phyloP scores from a whole-genome alignment of 2,329 filamentous ascomycete genomes.

The Aspergillus fructus region DNA sequence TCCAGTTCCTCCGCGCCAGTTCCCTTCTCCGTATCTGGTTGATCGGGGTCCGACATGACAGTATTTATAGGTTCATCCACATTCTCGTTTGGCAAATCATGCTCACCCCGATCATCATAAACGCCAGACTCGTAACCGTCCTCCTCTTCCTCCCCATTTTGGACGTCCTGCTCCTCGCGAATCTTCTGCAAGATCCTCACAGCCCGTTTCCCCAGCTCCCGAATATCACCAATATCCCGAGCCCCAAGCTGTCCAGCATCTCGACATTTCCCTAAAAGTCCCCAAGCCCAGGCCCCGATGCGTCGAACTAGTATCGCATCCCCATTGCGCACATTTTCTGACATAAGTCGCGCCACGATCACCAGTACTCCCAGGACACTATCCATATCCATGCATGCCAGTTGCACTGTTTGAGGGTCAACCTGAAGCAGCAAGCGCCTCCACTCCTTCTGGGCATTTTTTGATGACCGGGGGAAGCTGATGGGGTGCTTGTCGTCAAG shows the following conservation, averaged over 20 bases:
- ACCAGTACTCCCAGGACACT: slow-evolving; percentile 66
- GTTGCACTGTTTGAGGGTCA: slow-evolving; percentile 50
- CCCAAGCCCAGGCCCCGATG: slow-evolving; percentile 83
- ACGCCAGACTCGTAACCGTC: slow-evolving; percentile 22
- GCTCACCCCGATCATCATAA: slow-evolving; percentile 16
- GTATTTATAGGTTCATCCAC: background rate
- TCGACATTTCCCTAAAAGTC: slow-evolving; percentile 71
- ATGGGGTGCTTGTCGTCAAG: slow-evolving; percentile 56
- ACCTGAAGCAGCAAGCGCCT: slow-evolving; percentile 37
- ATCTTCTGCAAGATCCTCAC: slow-evolving; percentile 49
- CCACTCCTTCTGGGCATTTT: slow-evolving; percentile 59
- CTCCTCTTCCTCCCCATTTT: slow-evolving; percentile 21
- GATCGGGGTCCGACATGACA: slow-evolving; percentile 12
- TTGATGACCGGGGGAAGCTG: slow-evolving; percentile 55
- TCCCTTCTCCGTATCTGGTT: slow-evolving; percentile 18
- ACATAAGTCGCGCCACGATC: slow-evolving; percentile 57
- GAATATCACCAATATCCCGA: slow-evolving; percentile 70
- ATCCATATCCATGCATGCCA: slow-evolving; percentile 57
- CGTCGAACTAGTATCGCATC: slow-evolving; percentile 61
- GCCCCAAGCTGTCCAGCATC: slow-evolving; percentile 73
- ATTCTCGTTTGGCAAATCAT: background rate
- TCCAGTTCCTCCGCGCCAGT: slow-evolving; percentile 42
- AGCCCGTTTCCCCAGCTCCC: slow-evolving; percentile 77
- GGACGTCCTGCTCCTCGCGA: slow-evolving; percentile 43
- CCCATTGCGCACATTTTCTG: slow-evolving; percentile 62